These are phyloP conservation scores for Nicotiana attenuata DNA, from an alignment of 257 asterid species.

Conservation along the genomic window DNA sequence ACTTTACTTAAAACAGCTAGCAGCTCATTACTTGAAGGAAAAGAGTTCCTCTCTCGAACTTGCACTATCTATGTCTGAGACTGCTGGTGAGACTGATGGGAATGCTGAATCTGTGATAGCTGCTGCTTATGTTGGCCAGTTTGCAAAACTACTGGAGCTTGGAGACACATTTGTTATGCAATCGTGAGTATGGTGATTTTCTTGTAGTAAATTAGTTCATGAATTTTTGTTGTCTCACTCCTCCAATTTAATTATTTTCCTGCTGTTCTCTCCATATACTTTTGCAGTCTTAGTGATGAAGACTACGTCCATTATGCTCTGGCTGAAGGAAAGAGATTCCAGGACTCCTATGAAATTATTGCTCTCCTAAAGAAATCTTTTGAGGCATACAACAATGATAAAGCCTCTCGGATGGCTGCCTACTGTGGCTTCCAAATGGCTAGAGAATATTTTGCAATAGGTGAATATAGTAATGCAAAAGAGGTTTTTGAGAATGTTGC, in stretches of 20 bases:
- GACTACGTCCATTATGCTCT: conserved; percentile 63
- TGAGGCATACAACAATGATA: conserved; percentile 60
- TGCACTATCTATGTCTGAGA: conserved; percentile 70
- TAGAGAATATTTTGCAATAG: conserved; percentile 56
- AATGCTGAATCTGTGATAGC: conserved; percentile 75
- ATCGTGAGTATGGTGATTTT: conserved; percentile 55
- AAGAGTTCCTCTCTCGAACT: conserved; percentile 65
- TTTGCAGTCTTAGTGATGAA: conserved; percentile 76
- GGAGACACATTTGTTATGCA: conserved; percentile 54
- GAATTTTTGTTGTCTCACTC: not conserved
- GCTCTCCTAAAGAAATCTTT: conserved; percentile 80
- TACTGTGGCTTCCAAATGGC: conserved; percentile 85
- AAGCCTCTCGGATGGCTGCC: conserved; percentile 82
- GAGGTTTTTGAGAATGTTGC: conserved; percentile 66
- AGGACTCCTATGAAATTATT: conserved; percentile 78
- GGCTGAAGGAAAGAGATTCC: conserved; percentile 75
- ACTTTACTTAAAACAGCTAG: conserved; percentile 54
- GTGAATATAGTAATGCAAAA: conserved; percentile 68
- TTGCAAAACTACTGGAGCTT: conserved; percentile 74
- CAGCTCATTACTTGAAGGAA: conserved; percentile 82
- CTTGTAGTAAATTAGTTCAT: not conserved
- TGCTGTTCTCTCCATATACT: conserved; percentile 6
- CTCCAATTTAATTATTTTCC: not conserved
- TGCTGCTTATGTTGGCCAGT: conserved; percentile 84
- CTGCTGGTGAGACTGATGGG: conserved; percentile 47